phyloP scores from a whole-genome alignment of 306 rosid genomes.

The Hippophae gyantsensis region DNA sequence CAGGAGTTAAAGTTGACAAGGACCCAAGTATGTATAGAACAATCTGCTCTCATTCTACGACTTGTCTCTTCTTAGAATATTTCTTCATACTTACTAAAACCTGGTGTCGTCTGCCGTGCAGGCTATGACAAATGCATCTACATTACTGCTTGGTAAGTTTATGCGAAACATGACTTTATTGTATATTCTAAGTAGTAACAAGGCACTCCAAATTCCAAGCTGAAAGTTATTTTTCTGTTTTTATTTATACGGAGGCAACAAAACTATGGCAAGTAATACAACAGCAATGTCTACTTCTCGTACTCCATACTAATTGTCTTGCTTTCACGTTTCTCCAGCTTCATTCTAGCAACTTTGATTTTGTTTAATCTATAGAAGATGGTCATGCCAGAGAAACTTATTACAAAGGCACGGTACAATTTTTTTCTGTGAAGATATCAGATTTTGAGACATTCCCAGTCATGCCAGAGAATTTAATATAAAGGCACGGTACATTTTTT shows the following conservation, averaged over 20 bases:
- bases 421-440: conserved; percentile 11
- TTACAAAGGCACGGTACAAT: conserved; percentile 22
- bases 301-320: conserved; percentile 21
- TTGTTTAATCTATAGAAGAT: conserved; percentile 20
- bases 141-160: conserved; percentile 64
- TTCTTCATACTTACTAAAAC: conserved; percentile 8
- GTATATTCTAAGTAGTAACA: too few species aligned
- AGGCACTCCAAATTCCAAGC: too few species aligned
- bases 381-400: conserved; percentile 23
- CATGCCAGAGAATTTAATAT: neutral
- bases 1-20: conserved; percentile 69
- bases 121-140: conserved; percentile 85
- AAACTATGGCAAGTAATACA: conserved; percentile 47
- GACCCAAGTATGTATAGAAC: conserved; percentile 72
- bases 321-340: conserved; percentile 25
- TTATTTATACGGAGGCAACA: conserved; percentile 49
- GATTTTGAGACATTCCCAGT: neutral
- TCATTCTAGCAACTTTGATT: conserved; percentile 26
- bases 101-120: conserved; percentile 27
- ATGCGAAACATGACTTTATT: neutral
- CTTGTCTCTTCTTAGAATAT: neutral
- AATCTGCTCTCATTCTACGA: neutral
- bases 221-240: conserved; percentile 19
- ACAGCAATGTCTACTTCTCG: conserved; percentile 65
- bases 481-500: too few species aligned